phyloP scores from a whole-genome alignment of 208 protist species.

The Acanthamoeba healyi region DNA sequence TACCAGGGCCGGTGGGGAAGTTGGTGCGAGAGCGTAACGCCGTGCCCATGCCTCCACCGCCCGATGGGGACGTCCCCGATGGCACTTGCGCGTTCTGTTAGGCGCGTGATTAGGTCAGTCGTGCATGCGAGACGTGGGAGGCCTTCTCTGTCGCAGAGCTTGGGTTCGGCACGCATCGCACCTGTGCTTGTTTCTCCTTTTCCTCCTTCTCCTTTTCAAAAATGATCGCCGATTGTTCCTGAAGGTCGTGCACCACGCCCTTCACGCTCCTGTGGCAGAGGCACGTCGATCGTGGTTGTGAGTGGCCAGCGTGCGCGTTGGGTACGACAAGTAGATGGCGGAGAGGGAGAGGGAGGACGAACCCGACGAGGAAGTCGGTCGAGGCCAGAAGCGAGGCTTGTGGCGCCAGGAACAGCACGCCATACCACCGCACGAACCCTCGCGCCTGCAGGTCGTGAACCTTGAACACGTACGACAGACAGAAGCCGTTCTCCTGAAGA shows the following conservation, averaged over 20 bases:
- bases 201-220: constrained; percentile 26
- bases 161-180: no score
- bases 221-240: not conserved
- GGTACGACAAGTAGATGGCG: not conserved
- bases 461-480: constrained; percentile 70
- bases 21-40: not conserved
- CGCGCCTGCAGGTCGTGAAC: constrained; percentile 63
- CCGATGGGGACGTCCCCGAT: not conserved
- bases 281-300: not conserved
- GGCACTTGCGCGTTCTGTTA: not conserved
- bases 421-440: constrained; percentile 71
- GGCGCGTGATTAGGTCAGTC: no score
- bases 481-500: constrained; percentile 67
- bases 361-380: constrained; percentile 27
- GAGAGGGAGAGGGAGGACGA: not conserved
- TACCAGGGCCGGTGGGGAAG: constrained; percentile 65
- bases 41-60: not conserved
- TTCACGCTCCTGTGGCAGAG: constrained; percentile 1
- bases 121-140: no score
- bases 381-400: constrained; percentile 14
- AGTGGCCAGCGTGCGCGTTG: not conserved
- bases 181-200: not conserved
- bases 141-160: no score
- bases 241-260: constrained; percentile 24
- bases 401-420: constrained; percentile 39